phyloP scores from a whole-genome alignment of 805 yeast species.

The Candida xiaguanensis region DNA sequence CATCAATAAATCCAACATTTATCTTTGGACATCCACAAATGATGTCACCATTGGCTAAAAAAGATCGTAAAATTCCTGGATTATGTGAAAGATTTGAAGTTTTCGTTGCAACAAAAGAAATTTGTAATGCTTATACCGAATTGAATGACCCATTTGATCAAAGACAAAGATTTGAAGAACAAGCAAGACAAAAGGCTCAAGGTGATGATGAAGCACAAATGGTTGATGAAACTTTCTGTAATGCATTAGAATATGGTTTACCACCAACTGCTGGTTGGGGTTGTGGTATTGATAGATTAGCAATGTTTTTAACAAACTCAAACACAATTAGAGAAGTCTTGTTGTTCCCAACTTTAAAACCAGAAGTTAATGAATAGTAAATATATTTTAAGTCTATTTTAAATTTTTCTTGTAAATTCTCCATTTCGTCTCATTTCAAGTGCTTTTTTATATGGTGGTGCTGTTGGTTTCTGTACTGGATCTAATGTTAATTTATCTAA shows the following conservation, averaged over 20 bases:
- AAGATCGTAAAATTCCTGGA: constrained; percentile 88
- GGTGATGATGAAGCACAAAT: constrained; percentile 99
- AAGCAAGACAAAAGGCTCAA: constrained; percentile 96
- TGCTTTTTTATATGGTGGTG: constrained; percentile 95
- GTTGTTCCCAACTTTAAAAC: constrained; percentile 98
- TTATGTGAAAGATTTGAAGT: constrained; percentile 98
- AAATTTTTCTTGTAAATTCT: constrained; percentile 17
- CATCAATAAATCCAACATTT: constrained; percentile 94
- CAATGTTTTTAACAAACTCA: constrained; percentile 96
- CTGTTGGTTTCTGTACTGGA: constrained; percentile 94
- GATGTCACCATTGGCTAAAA: constrained; percentile 99
- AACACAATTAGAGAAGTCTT: constrained; percentile 96
- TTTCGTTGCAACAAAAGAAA: constrained; percentile 97
- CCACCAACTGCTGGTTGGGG: constrained; percentile 99
- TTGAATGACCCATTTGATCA: constrained; percentile 98
- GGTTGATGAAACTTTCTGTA: constrained; percentile 94
- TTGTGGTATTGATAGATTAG: constrained; percentile 95
- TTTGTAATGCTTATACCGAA: constrained; percentile 97
- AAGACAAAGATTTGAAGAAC: constrained; percentile 96
- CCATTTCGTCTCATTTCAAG: constrained; percentile 83
- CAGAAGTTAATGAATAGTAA: constrained; percentile 47
- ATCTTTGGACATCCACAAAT: constrained; percentile 98
- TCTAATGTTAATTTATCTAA: constrained; percentile 52
- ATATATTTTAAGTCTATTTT: constrained; percentile 2
- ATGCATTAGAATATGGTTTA: constrained; percentile 95